These are phyloP conservation scores for Debaryomyces coudertii DNA, from an alignment of 1,139 yeast genomes.

Conservation along the genomic window DNA sequence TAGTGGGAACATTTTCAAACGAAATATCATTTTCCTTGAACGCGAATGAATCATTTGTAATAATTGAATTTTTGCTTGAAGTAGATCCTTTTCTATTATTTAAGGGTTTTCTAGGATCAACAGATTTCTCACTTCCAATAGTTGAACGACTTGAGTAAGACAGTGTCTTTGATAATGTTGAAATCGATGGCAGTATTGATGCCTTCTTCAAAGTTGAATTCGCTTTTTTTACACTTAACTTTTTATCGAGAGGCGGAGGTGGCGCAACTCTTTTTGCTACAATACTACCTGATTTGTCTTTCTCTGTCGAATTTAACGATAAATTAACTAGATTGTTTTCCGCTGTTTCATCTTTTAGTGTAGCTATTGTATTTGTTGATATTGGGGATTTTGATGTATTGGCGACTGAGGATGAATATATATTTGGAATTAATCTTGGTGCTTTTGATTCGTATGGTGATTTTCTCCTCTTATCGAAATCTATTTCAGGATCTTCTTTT, in stretches of 20 bases:
- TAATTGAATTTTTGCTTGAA: constrained; percentile 21
- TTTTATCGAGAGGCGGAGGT: constrained; percentile 55
- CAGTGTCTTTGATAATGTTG: constrained; percentile 21
- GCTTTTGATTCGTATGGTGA: constrained; percentile 65
- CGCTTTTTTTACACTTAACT: constrained; percentile 9
- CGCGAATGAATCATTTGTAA: constrained; percentile 42
- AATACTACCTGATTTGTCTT: constrained; percentile 29
- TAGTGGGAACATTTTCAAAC: constrained; percentile 73
- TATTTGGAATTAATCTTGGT: constrained; percentile 47
- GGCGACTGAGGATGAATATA: constrained; percentile 45
- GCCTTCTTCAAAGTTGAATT: constrained; percentile 5
- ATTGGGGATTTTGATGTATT: constrained; percentile 41
- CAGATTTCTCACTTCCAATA: constrained; percentile 19
- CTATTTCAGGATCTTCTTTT: constrained; percentile 69
- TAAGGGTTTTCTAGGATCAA: constrained; percentile 12
- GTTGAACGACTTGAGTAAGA: constrained; percentile 21
- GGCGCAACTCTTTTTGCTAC: constrained; percentile 77
- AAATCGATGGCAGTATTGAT: constrained; percentile 14
- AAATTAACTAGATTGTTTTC: constrained; percentile 9
- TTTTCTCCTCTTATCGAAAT: constrained; percentile 77
- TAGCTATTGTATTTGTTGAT: constrained; percentile 40
- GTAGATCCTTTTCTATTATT: constrained; percentile 12
- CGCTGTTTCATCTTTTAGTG: constrained; percentile 31
- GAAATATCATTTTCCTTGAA: constrained; percentile 69
- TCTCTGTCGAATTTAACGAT: constrained; percentile 15